Evolutionary conservation across 2,329 filamentous ascomycete species (phyloP).

Genomic region (Neoarthrinium moseri): DNA sequence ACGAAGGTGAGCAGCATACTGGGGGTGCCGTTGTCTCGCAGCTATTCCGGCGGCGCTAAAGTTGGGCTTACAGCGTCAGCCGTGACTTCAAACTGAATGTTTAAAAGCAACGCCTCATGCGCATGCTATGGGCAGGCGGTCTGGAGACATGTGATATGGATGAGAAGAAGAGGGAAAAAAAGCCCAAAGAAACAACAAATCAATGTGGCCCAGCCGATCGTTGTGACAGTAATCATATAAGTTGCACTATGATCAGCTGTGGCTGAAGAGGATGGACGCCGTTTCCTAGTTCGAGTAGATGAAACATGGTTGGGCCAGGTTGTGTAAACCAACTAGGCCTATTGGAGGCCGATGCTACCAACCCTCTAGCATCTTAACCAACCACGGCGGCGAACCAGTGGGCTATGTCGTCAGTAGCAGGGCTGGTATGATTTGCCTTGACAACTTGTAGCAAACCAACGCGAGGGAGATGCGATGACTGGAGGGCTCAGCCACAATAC

Average conservation of each 20-base stretch:
- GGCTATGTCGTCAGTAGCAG: slow-evolving; percentile 2
- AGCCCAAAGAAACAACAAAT: too few relatives aligned
- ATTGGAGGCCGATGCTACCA: not conserved
- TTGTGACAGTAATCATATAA: too few relatives aligned
- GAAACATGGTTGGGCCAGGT: not conserved
- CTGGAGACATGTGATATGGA: too few relatives aligned
- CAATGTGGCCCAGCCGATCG: too few relatives aligned
- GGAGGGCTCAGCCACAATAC: not conserved
- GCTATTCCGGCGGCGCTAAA: too few relatives aligned
- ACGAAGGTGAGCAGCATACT: not conserved
- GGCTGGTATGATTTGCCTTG: not conserved
- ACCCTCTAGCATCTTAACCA: too few relatives aligned
- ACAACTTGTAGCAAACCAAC: not conserved
- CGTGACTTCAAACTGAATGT: too few relatives aligned
- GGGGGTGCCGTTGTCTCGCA: too few relatives aligned
- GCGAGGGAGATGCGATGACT: not conserved
- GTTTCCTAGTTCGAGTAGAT: not conserved
- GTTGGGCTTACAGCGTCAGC: too few relatives aligned
- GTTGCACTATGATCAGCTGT: too few relatives aligned
- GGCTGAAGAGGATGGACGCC: not conserved
- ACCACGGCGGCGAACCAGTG: not conserved
- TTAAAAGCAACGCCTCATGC: too few relatives aligned
- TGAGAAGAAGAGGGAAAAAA: not conserved
- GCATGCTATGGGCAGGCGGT: not conserved
- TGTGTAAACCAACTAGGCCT: not conserved